Percentiles rank a stretch among this genome's conserved stretches.
Evolutionary conservation across 345 rosid genomes (phyloP).

Genomic region (Boechera stricta): DNA sequence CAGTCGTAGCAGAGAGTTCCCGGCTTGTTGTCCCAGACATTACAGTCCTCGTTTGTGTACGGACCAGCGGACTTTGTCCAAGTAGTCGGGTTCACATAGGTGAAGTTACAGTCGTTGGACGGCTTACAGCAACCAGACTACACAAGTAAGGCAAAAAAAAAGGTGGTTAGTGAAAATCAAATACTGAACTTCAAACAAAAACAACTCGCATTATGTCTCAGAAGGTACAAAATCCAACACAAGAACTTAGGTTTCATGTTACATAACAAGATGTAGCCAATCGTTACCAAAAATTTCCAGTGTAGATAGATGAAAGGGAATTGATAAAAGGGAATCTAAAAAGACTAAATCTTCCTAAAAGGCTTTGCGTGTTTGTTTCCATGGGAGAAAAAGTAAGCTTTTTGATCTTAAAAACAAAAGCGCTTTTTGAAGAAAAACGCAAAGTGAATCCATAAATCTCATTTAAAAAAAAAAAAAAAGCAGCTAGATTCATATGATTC

Average conservation of each 20-base stretch:
- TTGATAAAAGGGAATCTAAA: background rate
- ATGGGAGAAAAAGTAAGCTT: conserved; percentile 22
- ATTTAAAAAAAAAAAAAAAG: background rate
- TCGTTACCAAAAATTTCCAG: background rate
- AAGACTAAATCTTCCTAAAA: conserved; percentile 16
- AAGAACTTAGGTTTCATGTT: conserved; percentile 12
- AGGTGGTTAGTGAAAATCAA: background rate
- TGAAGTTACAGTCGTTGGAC: conserved; percentile 70
- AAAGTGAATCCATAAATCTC: conserved; percentile 3
- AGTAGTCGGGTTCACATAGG: conserved; percentile 61
- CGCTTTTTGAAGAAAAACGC: conserved; percentile 11
- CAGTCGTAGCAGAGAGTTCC: conserved; percentile 71
- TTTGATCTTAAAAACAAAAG: conserved; percentile 23
- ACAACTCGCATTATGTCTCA: background rate
- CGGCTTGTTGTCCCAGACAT: conserved; percentile 57
- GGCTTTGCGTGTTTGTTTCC: conserved; percentile 20
- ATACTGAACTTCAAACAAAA: background rate
- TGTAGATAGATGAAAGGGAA: conserved; percentile 2
- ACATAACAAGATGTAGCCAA: conserved; percentile 13
- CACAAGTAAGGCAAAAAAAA: conserved; percentile 19
- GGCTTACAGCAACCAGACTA: conserved; percentile 99
- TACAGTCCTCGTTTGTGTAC: conserved; percentile 66
- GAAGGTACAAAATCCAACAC: conserved; percentile 7
- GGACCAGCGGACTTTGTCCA: conserved; percentile 54
- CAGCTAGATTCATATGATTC: background rate